Percentiles rank a stretch among this genome's conserved stretches.
Evolutionary conservation across 176 grass and related monocot species (phyloP).

Genomic region (Eragrostis curvula): DNA sequence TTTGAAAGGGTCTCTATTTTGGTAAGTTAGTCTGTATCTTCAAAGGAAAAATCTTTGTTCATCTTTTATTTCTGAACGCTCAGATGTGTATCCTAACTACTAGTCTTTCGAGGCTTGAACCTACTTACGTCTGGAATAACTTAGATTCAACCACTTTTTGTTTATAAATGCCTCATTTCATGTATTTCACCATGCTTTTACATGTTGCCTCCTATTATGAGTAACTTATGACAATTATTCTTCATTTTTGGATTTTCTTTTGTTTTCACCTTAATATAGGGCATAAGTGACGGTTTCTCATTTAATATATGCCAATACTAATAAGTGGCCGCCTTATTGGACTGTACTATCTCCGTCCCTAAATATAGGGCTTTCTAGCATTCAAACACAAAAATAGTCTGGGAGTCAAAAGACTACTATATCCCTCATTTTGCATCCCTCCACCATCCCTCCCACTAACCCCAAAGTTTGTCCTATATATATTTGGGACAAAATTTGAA

Average conservation of each 20-base stretch:
- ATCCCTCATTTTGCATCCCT: no score
- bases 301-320: not conserved
- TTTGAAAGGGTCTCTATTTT: constrained; percentile 71
- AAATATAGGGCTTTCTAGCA: no score
- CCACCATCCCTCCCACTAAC: no score
- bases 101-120: constrained; percentile 23
- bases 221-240: not conserved
- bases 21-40: constrained; percentile 54
- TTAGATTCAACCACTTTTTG: constrained; percentile 13
- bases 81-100: constrained; percentile 13
- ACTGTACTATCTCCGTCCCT: no score
- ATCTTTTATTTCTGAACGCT: constrained; percentile 22
- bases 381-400: no score
- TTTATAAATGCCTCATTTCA: constrained; percentile 22
- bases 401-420: no score
- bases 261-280: not conserved
- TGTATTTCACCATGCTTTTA: constrained; percentile 31
- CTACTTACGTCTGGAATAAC: not conserved
- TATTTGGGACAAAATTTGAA: no score
- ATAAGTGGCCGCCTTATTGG: not conserved
- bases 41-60: not conserved
- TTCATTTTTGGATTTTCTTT: not conserved
- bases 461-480: no score
- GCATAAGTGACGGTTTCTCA: not conserved
- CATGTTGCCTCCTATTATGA: constrained; percentile 12